Conservation (phyloP, 2,329 filamentous ascomycete genomes). For the Monosporascus sp. region DNA sequence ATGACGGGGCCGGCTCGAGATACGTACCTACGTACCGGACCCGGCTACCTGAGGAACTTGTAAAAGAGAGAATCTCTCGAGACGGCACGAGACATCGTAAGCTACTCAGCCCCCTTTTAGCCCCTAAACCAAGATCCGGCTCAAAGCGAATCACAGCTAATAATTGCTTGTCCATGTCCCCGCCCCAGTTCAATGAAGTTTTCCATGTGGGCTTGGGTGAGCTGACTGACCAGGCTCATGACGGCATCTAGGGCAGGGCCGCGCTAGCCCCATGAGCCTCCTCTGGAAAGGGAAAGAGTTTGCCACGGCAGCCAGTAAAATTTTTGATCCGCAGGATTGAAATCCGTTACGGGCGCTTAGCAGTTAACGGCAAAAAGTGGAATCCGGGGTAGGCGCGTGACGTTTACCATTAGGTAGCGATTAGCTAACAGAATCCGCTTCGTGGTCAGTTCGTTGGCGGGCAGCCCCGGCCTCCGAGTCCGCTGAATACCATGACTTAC, state of each 20-base stretch:
- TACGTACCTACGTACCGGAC: background rate
- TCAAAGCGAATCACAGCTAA: too few species aligned
- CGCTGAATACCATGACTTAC: background rate
- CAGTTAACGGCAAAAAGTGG: conserved; percentile 24
- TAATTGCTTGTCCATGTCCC: too few species aligned
- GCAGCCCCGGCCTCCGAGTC: too few species aligned
- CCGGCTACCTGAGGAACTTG: background rate
- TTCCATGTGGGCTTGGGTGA: too few species aligned
- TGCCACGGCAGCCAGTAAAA: background rate
- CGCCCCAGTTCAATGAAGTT: too few species aligned
- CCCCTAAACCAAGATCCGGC: too few species aligned
- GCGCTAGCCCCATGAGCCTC: background rate
- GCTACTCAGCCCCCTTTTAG: too few species aligned
- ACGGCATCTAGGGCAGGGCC: too few species aligned
- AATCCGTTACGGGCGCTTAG: conserved; percentile 15
- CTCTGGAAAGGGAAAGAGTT: background rate
- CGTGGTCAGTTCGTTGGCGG: conserved; percentile 1
- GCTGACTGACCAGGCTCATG: too few species aligned
- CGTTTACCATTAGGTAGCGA: conserved; percentile 16
- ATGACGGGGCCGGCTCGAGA: background rate
- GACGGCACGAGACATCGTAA: background rate
- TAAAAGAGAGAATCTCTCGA: background rate
- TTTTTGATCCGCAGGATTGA: background rate
- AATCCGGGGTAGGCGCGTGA: conserved; percentile 28
- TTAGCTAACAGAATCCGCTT: conserved; percentile 21